phyloP scores from a whole-genome alignment of 2,329 filamentous ascomycete genomes.

The Raffaelea arxii region DNA sequence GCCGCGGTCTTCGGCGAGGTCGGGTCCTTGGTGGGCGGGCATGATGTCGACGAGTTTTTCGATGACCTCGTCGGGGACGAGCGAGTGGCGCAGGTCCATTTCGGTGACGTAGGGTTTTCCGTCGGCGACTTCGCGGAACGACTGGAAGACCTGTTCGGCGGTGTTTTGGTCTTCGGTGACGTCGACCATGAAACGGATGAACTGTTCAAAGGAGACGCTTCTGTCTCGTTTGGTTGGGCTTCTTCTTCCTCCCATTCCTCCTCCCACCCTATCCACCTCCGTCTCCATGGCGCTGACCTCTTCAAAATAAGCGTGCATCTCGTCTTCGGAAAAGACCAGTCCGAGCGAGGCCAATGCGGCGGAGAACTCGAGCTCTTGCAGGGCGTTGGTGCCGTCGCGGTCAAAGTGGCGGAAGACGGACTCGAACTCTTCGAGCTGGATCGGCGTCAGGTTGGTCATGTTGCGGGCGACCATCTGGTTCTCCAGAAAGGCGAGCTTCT shows the following conservation, averaged over 20 bases:
- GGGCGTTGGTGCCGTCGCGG: constrained; percentile 78
- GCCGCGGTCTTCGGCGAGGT: constrained; percentile 74
- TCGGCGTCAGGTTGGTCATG: constrained; percentile 98
- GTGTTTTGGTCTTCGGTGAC: constrained; percentile 99
- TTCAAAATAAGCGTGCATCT: constrained; percentile 93
- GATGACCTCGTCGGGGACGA: constrained; percentile 95
- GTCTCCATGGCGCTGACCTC: constrained; percentile 60
- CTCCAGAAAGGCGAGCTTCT: constrained; percentile 93
- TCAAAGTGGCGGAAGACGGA: constrained; percentile 98
- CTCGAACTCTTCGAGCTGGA: constrained; percentile 97
- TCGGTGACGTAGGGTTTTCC: constrained; percentile 98
- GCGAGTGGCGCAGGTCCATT: constrained; percentile 85
- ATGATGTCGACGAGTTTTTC: constrained; percentile 84
- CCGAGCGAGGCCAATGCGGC: constrained; percentile 91
- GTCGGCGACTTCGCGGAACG: constrained; percentile 93
- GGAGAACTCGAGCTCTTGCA: constrained; percentile 91
- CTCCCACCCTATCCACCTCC: no score
- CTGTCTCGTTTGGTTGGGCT: no score
- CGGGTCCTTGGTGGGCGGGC: constrained; percentile 73
- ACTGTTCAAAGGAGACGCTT: constrained; percentile 95
- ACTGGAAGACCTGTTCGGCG: constrained; percentile 96
- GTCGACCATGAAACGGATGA: constrained; percentile 98
- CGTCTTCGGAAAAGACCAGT: constrained; percentile 90
- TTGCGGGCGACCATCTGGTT: constrained; percentile 97
- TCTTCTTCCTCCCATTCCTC: no score